Evolutionary conservation across 805 yeast genomes (phyloP), one percentile per base, ranked within the genome.

Genomic region (Nakazawaea ambrosiae): DNA sequence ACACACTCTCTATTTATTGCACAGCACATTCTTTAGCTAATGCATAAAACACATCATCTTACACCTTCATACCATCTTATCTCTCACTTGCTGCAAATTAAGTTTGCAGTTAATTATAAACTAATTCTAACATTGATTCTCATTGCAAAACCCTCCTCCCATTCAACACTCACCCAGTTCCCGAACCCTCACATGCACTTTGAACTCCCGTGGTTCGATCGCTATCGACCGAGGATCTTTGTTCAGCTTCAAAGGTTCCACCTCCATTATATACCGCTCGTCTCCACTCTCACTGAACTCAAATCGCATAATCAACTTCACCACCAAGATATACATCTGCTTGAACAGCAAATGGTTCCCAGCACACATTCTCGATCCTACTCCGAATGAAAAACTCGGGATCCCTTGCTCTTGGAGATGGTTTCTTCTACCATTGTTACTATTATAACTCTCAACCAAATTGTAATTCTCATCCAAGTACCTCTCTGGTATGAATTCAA

Each of bases 281-380:
- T 63, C 55, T 0, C 34, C 33, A 0, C 81, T 78, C 9, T 61
- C 49, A n/a, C 50, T 50, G 11, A 81, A 63, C 34, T 67, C 59
- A 49, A 73, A 84, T 18, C 67, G 47, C 2, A 78, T 49, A 2
- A 82, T 50, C 36, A 77, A 49, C 36, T 85, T 69, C 41, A 74
- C 58, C 15, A 76, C 53, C 14, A 81, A 52, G 4, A 73, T 62
- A 48, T 83, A 84, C 48, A 83, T 59, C 51, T 83, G 88, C 37
- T 74, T 69, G 46, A 66, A 63, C 0, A 88, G 88, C 34, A 83
- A 61, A 37, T 70, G 67, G 33, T 69, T 68, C 0, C 92, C 94
- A 0, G 81, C 67, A 53, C 94, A 84, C 76, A 70, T 77, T 39
- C 94, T 57, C 1, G 80, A 63, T 0, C 94, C 94, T 15, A 73